Conservation (phyloP, 2,329 filamentous ascomycete genomes). For the Paraconiothyrium brasiliense region DNA sequence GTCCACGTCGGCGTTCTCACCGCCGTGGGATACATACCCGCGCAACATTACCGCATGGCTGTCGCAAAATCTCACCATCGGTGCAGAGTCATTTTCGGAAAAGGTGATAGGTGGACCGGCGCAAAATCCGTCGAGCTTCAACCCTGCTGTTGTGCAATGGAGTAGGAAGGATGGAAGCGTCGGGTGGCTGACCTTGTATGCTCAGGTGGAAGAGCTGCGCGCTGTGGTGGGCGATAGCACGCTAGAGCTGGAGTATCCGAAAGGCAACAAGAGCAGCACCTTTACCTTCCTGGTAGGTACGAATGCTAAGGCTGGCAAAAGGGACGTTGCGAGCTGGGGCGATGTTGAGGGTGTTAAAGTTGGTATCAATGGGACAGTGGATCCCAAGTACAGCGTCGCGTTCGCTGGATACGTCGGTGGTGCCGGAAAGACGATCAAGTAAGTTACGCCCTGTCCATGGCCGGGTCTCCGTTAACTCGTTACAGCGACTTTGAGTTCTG, state of each 20-base stretch:
- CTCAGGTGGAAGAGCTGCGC: conserved; percentile 35
- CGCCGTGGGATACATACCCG: conserved; percentile 65
- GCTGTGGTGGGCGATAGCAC: conserved; percentile 36
- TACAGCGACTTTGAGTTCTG: conserved; percentile 52
- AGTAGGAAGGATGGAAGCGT: conserved; percentile 41
- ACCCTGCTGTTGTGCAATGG: conserved; percentile 70
- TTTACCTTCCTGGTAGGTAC: conserved; percentile 62
- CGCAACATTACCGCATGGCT: conserved; percentile 70
- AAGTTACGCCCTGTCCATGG: conserved; percentile 24
- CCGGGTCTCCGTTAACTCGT: conserved; percentile 9
- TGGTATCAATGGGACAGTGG: conserved; percentile 57
- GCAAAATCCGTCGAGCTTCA: conserved; percentile 63
- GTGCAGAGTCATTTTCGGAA: conserved; percentile 67
- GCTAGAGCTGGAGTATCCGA: conserved; percentile 64
- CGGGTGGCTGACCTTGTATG: conserved; percentile 42
- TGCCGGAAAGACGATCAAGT: conserved; percentile 49
- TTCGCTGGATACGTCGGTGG: conserved; percentile 58
- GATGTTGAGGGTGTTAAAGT: conserved; percentile 62
- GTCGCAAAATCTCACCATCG: conserved; percentile 66
- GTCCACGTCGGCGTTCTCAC: conserved; percentile 63
- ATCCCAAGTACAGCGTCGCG: conserved; percentile 51
- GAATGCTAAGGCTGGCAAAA: conserved; percentile 55
- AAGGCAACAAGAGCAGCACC: conserved; percentile 58
- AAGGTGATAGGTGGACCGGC: conserved; percentile 65
- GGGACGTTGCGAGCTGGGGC: conserved; percentile 56